phyloP scores from a whole-genome alignment of 2,329 filamentous ascomycete genomes.

The Drechslera avenae region DNA sequence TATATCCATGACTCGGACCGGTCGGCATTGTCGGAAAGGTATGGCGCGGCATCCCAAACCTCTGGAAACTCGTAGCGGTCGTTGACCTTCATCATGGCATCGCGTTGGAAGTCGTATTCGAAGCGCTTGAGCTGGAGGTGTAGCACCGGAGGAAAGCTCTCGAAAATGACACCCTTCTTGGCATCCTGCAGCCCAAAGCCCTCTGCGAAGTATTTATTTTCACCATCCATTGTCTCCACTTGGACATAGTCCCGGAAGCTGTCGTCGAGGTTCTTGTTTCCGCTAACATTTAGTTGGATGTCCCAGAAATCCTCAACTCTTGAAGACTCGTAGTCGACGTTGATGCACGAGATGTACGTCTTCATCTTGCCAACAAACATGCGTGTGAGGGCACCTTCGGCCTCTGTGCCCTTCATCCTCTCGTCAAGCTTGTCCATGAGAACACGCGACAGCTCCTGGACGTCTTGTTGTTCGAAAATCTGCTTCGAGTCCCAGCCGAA shows the following conservation, averaged over 20 bases:
- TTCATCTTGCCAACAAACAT: constrained; percentile 98
- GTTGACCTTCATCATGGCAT: constrained; percentile 99
- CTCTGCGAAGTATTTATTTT: constrained; percentile 97
- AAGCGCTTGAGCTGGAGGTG: constrained; percentile 97
- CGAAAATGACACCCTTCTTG: constrained; percentile 97
- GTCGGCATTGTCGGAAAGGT: constrained; percentile 84
- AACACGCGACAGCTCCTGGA: constrained; percentile 94
- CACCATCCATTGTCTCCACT: constrained; percentile 94
- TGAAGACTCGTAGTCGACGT: constrained; percentile 96
- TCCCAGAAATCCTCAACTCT: constrained; percentile 98
- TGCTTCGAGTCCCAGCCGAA: constrained; percentile 98
- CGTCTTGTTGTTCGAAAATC: constrained; percentile 98
- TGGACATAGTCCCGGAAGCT: constrained; percentile 97
- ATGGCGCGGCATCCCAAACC: constrained; percentile 80
- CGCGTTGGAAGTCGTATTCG: constrained; percentile 93
- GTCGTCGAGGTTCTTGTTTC: constrained; percentile 89
- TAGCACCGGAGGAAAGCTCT: constrained; percentile 89
- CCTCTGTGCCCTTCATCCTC: constrained; percentile 95
- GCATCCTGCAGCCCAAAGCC: constrained; percentile 93
- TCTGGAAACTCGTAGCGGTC: constrained; percentile 91
- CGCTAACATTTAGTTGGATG: constrained; percentile 93
- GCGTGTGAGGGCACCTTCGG: constrained; percentile 83
- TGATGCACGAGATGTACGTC: constrained; percentile 98
- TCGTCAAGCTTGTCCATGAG: constrained; percentile 97
- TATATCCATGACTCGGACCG: constrained; percentile 89